A percentile compares a stretch with the other conserved stretches of the same genome.
phyloP scores from a whole-genome alignment of 2,329 filamentous ascomycete genomes.

The Moelleriella libera region DNA sequence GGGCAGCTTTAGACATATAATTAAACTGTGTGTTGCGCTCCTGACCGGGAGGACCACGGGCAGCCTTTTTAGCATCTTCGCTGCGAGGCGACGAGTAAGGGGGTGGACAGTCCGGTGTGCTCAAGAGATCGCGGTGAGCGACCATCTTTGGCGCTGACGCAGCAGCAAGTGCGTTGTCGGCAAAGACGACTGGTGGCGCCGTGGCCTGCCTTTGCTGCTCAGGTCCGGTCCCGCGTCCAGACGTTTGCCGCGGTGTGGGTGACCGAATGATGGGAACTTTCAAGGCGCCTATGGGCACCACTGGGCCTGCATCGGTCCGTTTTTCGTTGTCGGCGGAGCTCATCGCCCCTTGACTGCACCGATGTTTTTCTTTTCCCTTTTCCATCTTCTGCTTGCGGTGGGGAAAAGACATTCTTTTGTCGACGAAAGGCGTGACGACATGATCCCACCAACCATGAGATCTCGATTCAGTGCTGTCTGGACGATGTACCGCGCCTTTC shows the following conservation, averaged over 20 bases:
- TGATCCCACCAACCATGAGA: constrained; percentile 69
- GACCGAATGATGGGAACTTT: constrained; percentile 21
- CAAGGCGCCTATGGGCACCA: constrained; percentile 5
- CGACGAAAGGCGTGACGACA: constrained; percentile 54
- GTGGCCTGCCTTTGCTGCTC: not conserved
- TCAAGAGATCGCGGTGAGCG: not conserved
- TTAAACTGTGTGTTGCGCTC: constrained; percentile 31
- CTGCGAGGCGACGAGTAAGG: constrained; percentile 35
- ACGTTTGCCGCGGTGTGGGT: constrained; percentile 20
- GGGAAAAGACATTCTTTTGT: constrained; percentile 28
- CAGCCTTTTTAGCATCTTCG: constrained; percentile 8
- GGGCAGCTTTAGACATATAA: constrained; percentile 45
- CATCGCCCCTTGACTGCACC: constrained; percentile 5
- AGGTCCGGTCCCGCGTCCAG: constrained; percentile 13
- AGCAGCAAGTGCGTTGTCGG: not conserved
- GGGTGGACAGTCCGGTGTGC: constrained; percentile 29
- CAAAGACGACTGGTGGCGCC: too few relatives aligned
- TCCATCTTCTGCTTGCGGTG: constrained; percentile 19
- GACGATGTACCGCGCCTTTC: constrained; percentile 6
- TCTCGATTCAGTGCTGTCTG: constrained; percentile 38
- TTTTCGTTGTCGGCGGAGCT: constrained; percentile 1
- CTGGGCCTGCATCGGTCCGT: not conserved
- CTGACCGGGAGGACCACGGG: constrained; percentile 43
- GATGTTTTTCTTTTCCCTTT: constrained; percentile 13
- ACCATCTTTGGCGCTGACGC: not conserved